phyloP scores from a whole-genome alignment of 139 green algal species.

The Chlorella sp. region DNA sequence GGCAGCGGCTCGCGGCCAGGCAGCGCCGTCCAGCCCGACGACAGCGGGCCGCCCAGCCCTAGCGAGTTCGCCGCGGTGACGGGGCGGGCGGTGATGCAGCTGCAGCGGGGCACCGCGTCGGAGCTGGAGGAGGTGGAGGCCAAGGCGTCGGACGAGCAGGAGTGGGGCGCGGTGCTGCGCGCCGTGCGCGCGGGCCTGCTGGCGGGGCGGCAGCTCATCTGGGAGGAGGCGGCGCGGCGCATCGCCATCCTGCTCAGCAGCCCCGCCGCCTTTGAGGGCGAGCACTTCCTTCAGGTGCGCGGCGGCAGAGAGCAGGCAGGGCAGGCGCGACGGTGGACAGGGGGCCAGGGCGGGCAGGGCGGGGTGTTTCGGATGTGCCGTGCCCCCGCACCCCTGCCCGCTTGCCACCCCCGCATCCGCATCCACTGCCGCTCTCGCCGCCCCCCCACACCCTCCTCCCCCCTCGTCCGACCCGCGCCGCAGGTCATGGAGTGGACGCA shows the following conservation, averaged over 20 bases:
- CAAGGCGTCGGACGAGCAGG: slow-evolving; percentile 23
- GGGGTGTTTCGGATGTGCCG: not conserved
- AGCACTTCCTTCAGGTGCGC: slow-evolving; percentile 60
- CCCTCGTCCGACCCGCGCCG: not conserved
- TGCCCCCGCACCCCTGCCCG: not conserved
- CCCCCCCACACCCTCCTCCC: not conserved
- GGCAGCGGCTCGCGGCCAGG: not conserved
- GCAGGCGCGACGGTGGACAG: not conserved
- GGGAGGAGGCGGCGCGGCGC: slow-evolving; percentile 50
- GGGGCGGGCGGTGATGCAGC: slow-evolving; percentile 16
- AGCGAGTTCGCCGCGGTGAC: not conserved
- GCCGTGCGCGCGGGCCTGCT: slow-evolving; percentile 28
- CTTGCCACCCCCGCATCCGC: too few species aligned
- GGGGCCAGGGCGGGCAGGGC: not conserved
- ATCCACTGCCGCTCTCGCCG: not conserved
- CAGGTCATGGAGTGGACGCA: slow-evolving; percentile 63
- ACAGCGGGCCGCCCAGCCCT: not conserved
- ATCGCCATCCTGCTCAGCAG: slow-evolving; percentile 41
- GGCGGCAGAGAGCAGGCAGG: too few species aligned
- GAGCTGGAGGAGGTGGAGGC: slow-evolving; percentile 37
- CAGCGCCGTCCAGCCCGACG: not conserved
- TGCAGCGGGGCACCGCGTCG: slow-evolving; percentile 15
- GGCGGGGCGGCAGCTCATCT: slow-evolving; percentile 37
- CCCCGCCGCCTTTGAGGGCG: slow-evolving; percentile 49
- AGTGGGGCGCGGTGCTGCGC: slow-evolving; percentile 43